Evolutionary conservation across 2,329 filamentous ascomycete species (phyloP).

Genomic region (Cercospora janseana): DNA sequence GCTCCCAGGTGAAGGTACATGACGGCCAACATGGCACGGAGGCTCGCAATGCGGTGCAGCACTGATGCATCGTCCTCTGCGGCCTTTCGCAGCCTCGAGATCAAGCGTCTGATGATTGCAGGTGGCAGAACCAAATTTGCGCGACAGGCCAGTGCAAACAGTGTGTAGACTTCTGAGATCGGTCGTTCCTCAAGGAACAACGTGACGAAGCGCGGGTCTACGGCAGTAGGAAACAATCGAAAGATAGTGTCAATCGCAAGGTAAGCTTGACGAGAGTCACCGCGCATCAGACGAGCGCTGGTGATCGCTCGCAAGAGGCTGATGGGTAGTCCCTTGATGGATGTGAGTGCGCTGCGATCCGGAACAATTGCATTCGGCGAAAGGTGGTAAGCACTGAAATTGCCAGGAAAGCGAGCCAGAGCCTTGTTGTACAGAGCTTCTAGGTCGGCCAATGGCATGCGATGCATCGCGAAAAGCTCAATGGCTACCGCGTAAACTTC

Average conservation of each 20-base stretch:
- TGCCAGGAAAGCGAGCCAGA: constrained; percentile 48
- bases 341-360: constrained; percentile 40
- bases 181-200: constrained; percentile 49
- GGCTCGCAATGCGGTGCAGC: constrained; percentile 17
- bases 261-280: constrained; percentile 51
- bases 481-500: constrained; percentile 52
- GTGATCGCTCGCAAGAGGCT: constrained; percentile 50
- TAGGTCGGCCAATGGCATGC: constrained; percentile 42
- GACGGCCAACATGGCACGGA: constrained; percentile 44
- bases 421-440: constrained; percentile 49
- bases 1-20: constrained; percentile 45
- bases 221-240: constrained; percentile 46
- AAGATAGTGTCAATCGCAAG: constrained; percentile 51
- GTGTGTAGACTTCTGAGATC: constrained; percentile 47
- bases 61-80: constrained; percentile 21
- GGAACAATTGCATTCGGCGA: constrained; percentile 48
- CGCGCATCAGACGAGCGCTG: constrained; percentile 46
- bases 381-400: constrained; percentile 49
- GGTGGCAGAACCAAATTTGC: constrained; percentile 42
- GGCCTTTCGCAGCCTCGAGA: constrained; percentile 35
- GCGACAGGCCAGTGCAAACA: constrained; percentile 51
- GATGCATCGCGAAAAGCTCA: constrained; percentile 47
- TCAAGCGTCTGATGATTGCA: constrained; percentile 35
- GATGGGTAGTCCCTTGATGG: constrained; percentile 41
- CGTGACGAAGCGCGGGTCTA: constrained; percentile 46